Base-by-base conservation (phyloP, 345 rosid genomes). In the Toxicodendron radicans region DNA sequence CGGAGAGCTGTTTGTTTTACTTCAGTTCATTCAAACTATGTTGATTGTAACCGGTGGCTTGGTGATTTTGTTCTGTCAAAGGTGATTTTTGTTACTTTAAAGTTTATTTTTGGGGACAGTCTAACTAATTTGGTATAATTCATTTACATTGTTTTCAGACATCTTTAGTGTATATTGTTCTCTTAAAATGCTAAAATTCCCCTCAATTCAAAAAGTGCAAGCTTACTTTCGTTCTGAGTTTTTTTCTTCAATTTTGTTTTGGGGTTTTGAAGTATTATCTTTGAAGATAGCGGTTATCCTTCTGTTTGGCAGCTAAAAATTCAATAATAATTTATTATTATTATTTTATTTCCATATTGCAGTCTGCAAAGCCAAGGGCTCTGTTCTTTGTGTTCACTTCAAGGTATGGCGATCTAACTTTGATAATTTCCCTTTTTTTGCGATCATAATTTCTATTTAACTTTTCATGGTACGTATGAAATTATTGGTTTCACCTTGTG, bases 1-100 rank as follows among this genome's bases (percentile, higher is more conserved):
- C n/a, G n/a, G n/a, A n/a, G n/a, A n/a, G n/a, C n/a, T n/a, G n/a
- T n/a, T n/a, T n/a, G n/a, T n/a, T n/a, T n/a, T n/a, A n/a, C 99
- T 76, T 90, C 99, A 64, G 84, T 92, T 78, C 99, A 95, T 86
- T 84, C 99, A 66, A 92, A 91, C 79, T 91, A 90, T 72, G 98
- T 95, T 53, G 98, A 95, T 81, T 95, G 97, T 82, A 95, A 85
- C 80, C 83, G 97, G 69, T 92, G 99, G 99, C 92, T 93, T 79
- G 98, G 98, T 65, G 98, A 95, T 82, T 92, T 87, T 81, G 80
- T 95, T 11, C 84, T 95, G 23, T 95, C 99, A 67, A 95, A 95
- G 99, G 98, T 91, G 57, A 82, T 21, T 1, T 27, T 18, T 20
- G 30, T 52, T 33, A 20, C 52, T 5, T 7, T 32, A 18, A 53